Percentiles rank a stretch among this genome's conserved stretches.
These are phyloP conservation scores for Dioscorea dumetorum DNA, from an alignment of 106 monocot species.

Conservation along the genomic window DNA sequence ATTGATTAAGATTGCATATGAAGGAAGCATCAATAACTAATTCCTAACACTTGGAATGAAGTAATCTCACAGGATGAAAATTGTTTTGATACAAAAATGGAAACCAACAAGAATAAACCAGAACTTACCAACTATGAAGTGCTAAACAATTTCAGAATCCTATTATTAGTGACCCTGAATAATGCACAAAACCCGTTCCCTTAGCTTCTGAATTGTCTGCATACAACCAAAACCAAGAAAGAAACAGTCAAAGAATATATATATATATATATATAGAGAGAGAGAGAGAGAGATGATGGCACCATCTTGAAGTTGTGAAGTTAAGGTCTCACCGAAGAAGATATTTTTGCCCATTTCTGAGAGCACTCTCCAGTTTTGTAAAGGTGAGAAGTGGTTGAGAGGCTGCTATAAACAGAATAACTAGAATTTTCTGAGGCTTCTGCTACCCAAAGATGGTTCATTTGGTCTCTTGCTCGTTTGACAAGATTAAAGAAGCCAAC, in stretches of 20 bases:
- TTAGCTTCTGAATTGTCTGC: slow-evolving; percentile 39
- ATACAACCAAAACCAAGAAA: neutral
- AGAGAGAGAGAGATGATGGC: neutral
- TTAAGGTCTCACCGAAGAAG: slow-evolving; percentile 30
- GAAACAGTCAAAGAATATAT: neutral
- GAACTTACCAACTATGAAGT: too few species aligned
- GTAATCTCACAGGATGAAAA: too few species aligned
- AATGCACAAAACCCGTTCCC: slow-evolving; percentile 37
- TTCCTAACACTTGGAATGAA: too few species aligned
- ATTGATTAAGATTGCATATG: too few species aligned
- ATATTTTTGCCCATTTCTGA: slow-evolving; percentile 48
- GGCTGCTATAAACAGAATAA: slow-evolving; percentile 24
- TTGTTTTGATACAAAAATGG: too few species aligned
- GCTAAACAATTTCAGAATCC: neutral
- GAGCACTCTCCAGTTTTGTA: slow-evolving; percentile 32
- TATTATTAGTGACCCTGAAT: slow-evolving; percentile 20
- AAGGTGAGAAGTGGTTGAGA: slow-evolving; percentile 33
- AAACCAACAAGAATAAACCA: too few species aligned
- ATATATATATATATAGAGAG: neutral
- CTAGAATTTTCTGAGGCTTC: slow-evolving; percentile 58
- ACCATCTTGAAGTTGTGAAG: neutral
- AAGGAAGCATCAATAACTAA: too few species aligned
- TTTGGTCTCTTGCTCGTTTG: slow-evolving; percentile 56
- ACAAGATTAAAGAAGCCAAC: slow-evolving; percentile 64
- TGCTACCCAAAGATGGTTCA: slow-evolving; percentile 58